Evolutionary conservation across 441 rosid genomes (phyloP).

Genomic region (Isatis lusitanica): DNA sequence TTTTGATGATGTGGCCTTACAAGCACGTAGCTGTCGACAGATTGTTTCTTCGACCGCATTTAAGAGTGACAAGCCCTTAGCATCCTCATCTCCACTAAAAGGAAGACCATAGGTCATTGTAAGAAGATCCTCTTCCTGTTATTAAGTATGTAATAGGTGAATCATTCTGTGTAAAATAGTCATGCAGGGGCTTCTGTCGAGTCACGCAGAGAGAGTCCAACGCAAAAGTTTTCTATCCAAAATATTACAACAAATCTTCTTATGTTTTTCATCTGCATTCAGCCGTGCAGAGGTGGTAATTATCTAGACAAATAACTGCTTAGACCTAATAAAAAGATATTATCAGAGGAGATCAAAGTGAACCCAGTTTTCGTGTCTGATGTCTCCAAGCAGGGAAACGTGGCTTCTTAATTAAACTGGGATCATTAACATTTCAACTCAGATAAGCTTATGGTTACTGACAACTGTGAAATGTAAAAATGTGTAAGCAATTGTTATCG

Average conservation of each 20-base stretch:
- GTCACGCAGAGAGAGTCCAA: not conserved
- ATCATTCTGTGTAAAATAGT: conserved; percentile 8
- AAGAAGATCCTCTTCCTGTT: conserved; percentile 94
- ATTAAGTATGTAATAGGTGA: conserved; percentile 26
- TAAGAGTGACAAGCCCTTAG: conserved; percentile 72
- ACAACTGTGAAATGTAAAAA: not conserved
- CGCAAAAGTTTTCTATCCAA: not conserved
- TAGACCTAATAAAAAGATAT: not conserved
- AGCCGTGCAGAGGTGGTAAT: not conserved
- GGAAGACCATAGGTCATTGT: conserved; percentile 94
- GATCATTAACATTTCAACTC: not conserved
- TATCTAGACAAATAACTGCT: not conserved
- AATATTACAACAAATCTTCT: not conserved
- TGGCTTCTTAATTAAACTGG: conserved; percentile 11
- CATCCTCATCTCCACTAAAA: conserved; percentile 75
- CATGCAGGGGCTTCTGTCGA: not conserved
- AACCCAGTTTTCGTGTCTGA: not conserved
- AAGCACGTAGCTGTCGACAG: conserved; percentile 86
- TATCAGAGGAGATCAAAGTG: not conserved
- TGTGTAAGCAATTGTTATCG: conserved; percentile 1
- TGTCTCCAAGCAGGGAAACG: conserved; percentile 8
- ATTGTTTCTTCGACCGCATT: conserved; percentile 93
- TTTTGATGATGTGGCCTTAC: conserved; percentile 65
- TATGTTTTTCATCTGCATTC: not conserved
- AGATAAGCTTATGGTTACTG: conserved; percentile 16